Evolutionary conservation across 768 basidiomycete species (phyloP).

Genomic region (Leccinum boreale): DNA sequence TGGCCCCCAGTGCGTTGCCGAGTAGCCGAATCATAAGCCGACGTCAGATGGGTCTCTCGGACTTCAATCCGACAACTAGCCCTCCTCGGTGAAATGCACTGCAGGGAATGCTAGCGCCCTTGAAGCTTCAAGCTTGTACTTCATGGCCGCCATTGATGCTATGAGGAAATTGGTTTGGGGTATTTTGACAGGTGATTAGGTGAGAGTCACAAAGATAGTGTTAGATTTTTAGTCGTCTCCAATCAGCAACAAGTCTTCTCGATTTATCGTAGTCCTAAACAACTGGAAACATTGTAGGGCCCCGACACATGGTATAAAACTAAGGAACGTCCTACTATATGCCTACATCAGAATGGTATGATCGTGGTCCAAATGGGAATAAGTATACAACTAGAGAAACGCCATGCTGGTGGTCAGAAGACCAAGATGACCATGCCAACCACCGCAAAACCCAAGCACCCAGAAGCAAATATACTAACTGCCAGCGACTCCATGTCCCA

Average conservation of each 20-base stretch:
- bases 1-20: background rate
- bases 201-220: background rate
- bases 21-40: background rate
- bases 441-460: constrained; percentile 37
- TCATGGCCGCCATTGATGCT: background rate
- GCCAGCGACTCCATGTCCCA: constrained; percentile 47
- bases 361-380: background rate
- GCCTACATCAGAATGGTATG: background rate
- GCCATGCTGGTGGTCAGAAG: constrained; percentile 2
- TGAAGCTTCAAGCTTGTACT: background rate
- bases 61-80: background rate
- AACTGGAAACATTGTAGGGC: background rate
- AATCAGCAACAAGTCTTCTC: background rate
- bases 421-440: constrained; percentile 18
- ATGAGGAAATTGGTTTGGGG: background rate
- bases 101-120: background rate
- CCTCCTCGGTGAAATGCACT: too few relatives aligned
- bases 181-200: background rate
- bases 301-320: background rate
- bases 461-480: constrained; percentile 43
- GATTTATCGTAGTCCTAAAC: background rate
- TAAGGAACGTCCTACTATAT: background rate
- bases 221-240: background rate
- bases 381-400: background rate
- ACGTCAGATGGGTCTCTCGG: background rate